Evolutionary conservation across 768 basidiomycete genomes (phyloP).

Genomic region (Tubosaeta sp.): DNA sequence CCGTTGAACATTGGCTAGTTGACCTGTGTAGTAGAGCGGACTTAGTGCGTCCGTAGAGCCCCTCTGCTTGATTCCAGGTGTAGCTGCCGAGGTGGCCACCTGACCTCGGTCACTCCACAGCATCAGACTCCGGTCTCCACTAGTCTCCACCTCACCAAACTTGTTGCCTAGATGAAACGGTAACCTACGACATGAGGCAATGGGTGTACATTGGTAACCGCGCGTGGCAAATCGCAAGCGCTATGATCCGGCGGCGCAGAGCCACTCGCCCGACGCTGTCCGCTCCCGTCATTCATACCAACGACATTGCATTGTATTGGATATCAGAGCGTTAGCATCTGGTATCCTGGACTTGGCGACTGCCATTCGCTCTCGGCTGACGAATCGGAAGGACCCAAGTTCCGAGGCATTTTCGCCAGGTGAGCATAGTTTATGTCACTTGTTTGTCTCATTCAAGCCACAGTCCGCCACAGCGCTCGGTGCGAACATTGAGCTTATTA

Average conservation of each 20-base stretch:
- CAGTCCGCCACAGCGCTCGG: not conserved
- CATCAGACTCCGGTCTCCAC: not conserved
- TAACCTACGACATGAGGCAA: not conserved
- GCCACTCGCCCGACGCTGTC: not conserved
- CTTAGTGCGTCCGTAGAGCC: slow-evolving; percentile 6
- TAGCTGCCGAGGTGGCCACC: too few species aligned
- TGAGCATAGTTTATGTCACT: not conserved
- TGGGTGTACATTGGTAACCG: not conserved
- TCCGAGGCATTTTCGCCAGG: not conserved
- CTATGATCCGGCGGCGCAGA: not conserved
- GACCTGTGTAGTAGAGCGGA: slow-evolving; percentile 10
- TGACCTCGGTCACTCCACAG: not conserved
- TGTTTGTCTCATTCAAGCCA: not conserved
- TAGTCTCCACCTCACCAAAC: not conserved
- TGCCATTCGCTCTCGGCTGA: not conserved
- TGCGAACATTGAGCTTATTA: too few species aligned
- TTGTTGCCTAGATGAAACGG: not conserved
- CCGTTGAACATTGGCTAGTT: too few species aligned
- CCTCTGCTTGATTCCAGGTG: too few species aligned
- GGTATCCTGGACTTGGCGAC: not conserved
- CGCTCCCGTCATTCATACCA: not conserved
- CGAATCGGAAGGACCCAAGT: not conserved
- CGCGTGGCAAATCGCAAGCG: not conserved
- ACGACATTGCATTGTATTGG: not conserved
- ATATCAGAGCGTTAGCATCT: not conserved